A percentile compares a stretch with the other conserved stretches of the same genome.
phyloP scores from a whole-genome alignment of 2,329 filamentous ascomycete species.

The Diplodia corticola region DNA sequence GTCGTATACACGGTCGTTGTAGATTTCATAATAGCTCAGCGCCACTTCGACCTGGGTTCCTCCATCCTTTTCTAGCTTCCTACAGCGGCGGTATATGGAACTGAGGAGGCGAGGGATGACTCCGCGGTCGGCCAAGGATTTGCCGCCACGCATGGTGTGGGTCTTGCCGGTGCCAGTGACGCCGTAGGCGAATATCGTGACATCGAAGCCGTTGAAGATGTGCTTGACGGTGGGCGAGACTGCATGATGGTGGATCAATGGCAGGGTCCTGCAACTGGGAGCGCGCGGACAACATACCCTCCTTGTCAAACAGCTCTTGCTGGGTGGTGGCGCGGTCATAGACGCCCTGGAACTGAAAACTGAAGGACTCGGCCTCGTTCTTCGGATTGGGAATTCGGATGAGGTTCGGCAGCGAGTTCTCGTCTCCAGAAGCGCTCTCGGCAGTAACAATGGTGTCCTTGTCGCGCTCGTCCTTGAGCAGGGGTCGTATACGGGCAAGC shows the following conservation, averaged over 20 bases:
- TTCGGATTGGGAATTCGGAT: constrained; percentile 93
- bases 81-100: constrained; percentile 78
- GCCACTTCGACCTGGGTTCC: constrained; percentile 70
- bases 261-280: not conserved
- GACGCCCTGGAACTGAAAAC: constrained; percentile 91
- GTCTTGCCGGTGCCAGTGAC: constrained; percentile 94
- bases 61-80: constrained; percentile 83
- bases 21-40: constrained; percentile 94
- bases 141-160: constrained; percentile 90
- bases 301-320: constrained; percentile 82
- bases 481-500: constrained; percentile 84
- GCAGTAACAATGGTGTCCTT: constrained; percentile 81
- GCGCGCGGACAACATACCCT: constrained; percentile 61
- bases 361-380: constrained; percentile 87
- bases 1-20: constrained; percentile 94
- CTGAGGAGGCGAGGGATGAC: constrained; percentile 85
- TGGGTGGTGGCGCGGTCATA: constrained; percentile 81
- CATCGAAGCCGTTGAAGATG: constrained; percentile 83
- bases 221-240: constrained; percentile 89
- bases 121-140: constrained; percentile 81
- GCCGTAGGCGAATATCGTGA: constrained; percentile 90
- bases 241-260: constrained; percentile 42
- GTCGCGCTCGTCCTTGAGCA: constrained; percentile 81
- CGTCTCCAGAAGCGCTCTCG: constrained; percentile 44
- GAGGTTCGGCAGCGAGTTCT: constrained; percentile 57